Percentiles rank a stretch among this genome's conserved stretches.
phyloP scores from a whole-genome alignment of 2,329 filamentous ascomycete genomes.

The Colletotrichum sojae region DNA sequence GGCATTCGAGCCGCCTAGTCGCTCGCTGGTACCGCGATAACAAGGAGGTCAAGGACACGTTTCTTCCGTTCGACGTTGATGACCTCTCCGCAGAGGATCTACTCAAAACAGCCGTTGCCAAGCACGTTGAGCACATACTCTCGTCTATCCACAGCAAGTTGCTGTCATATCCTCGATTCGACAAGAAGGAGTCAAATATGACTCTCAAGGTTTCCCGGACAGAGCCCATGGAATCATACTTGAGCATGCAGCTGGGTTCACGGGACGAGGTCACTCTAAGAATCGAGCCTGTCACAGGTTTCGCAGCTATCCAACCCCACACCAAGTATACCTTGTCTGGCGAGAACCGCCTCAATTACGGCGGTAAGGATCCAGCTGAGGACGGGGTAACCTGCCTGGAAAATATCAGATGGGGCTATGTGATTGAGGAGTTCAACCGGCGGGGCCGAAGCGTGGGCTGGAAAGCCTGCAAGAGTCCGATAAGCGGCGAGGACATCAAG shows the following conservation, averaged over 20 bases:
- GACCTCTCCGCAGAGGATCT: slow-evolving; percentile 81
- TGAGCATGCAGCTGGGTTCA: slow-evolving; percentile 80
- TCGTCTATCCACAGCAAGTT: slow-evolving; percentile 75
- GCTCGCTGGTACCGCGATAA: slow-evolving; percentile 89
- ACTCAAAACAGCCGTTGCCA: slow-evolving; percentile 80
- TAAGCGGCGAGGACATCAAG: slow-evolving; percentile 69
- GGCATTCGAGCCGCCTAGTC: slow-evolving; percentile 68
- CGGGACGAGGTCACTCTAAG: slow-evolving; percentile 72
- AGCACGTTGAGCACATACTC: slow-evolving; percentile 81
- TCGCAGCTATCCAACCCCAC: slow-evolving; percentile 78
- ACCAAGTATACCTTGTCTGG: slow-evolving; percentile 68
- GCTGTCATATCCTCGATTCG: slow-evolving; percentile 71
- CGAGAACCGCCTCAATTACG: slow-evolving; percentile 76
- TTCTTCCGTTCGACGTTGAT: slow-evolving; percentile 76
- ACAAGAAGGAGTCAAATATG: slow-evolving; percentile 71
- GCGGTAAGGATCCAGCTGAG: slow-evolving; percentile 66
- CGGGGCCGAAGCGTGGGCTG: slow-evolving; percentile 76
- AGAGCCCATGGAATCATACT: slow-evolving; percentile 76
- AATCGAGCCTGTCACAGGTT: slow-evolving; percentile 85
- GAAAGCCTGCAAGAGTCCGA: slow-evolving; percentile 64
- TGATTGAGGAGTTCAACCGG: slow-evolving; percentile 73
- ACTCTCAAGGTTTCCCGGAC: slow-evolving; percentile 69
- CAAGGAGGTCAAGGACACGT: slow-evolving; percentile 78
- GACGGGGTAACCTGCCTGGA: slow-evolving; percentile 73
- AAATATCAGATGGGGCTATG: slow-evolving; percentile 71